Evolutionary conservation across 73 alveolate genomes (phyloP).

Genomic region (Paramecium caudatum): DNA sequence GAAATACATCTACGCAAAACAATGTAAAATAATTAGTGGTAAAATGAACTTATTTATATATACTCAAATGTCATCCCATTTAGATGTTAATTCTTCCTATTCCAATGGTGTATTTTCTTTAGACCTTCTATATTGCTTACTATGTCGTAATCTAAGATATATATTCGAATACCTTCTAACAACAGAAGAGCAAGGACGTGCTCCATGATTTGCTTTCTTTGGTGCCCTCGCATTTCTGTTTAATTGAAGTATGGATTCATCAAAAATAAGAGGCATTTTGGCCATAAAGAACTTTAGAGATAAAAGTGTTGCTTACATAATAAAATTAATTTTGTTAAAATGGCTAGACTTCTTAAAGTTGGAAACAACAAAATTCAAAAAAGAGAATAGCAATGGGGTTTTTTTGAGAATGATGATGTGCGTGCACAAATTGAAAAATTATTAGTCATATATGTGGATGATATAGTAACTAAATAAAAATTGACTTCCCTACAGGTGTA

Average conservation of each 20-base stretch:
- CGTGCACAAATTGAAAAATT: background rate
- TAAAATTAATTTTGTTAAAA: background rate
- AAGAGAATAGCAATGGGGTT: slow-evolving; percentile 8
- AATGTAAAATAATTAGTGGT: slow-evolving; percentile 20
- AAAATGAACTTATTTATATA: slow-evolving; percentile 4
- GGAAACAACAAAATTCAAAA: background rate
- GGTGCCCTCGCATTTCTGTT: slow-evolving; percentile 80
- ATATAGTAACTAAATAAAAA: background rate
- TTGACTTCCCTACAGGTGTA: background rate
- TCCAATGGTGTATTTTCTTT: background rate
- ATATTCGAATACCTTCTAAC: slow-evolving; percentile 78
- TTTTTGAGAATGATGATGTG: background rate
- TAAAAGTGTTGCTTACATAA: slow-evolving; percentile 40
- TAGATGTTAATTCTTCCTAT: slow-evolving; percentile 8
- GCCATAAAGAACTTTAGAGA: background rate
- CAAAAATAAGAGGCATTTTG: background rate
- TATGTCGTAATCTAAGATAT: background rate
- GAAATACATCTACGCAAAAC: background rate
- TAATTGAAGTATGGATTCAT: background rate
- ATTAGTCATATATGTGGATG: background rate
- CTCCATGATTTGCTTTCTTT: slow-evolving; percentile 86
- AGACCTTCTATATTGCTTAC: background rate
- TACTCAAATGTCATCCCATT: slow-evolving; percentile 3
- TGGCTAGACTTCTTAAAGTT: background rate
- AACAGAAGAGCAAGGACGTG: slow-evolving; percentile 86